Evolutionary conservation across 495 filamentous ascomycete species (phyloP), one percentile per base, ranked within the genome.

Genomic region (Glarea lozoyensis): DNA sequence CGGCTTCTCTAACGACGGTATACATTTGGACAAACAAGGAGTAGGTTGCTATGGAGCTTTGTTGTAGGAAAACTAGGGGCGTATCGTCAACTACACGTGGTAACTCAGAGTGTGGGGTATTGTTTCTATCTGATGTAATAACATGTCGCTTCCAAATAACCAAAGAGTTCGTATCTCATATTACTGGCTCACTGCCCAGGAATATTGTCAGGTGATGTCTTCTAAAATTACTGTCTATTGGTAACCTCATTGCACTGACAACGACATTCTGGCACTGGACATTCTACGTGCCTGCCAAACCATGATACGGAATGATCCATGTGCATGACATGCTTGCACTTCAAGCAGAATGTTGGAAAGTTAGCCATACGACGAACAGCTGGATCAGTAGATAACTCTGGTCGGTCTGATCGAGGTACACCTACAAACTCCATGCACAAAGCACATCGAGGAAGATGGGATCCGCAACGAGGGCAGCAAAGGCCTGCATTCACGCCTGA

Each of bases 301-400:
- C 92, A 98, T 50, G 82, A 77, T 46, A 77, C 67, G 10, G 88
- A 87, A 61, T 97, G 92, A 53, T 89, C 80, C 11, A 84, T 78
- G 60, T 98, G 92, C 55, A 85, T 79, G 10, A 86, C 87, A 66
- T 98, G 92, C 54, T 85, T 83, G 58, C 92, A 98, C 45, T 74
- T 74, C 29, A 88, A 76, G 53, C 92, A 98, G 55, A 95, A 94
- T 0, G 79, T 82, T 35, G 89, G 73, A 42, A 74, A 73, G 32
- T 67, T 54, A 27, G 66, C 67, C 48, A 69, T 66, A 36, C 64
- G 60, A 16, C 64, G 49, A 31, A 65, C 57, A 5, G 67, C 69
- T 24, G 69, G 64, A 23, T 78, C 75, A 9, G 64, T 64, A 11
- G 70, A 65, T 15, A 67, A 63, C 23, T 79, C 76, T 11, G 68